Evolutionary conservation across 1,284 basidiomycete genomes (phyloP), one percentile per base, ranked within the genome.

Genomic region (Gymnopus androsaceus): DNA sequence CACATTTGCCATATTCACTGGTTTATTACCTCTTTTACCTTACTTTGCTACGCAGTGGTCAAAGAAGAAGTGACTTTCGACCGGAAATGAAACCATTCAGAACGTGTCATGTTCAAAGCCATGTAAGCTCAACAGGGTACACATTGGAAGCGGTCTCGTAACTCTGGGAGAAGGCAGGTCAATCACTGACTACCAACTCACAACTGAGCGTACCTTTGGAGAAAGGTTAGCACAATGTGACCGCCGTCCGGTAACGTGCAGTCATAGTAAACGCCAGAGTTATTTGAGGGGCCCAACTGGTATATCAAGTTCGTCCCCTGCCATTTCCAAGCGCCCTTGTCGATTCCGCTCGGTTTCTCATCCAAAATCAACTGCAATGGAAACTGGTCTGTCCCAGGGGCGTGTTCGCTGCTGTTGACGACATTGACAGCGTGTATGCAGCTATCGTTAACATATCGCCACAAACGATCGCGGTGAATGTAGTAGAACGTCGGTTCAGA

Each of bases 221-320:
- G 67, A 55, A 75, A 79, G 63, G 81, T 74, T 69, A 79, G 80
- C 23, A 85, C 66, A 14, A 76, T 79, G 55, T 68, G 64, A 3
- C 70, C 61, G 1, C 77, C 63, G 60, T 73, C 62, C 44, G 66
- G 56, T 63, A 69, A 61, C 47, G 69, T 63, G 63, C 84, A 85
- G 17, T 67, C 66, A 63, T 79, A 84, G 65, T 76, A 86, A n/a
- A 82, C 59, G 8, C 81, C 81, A 36, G 71, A 59, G 59, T 81
- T 81, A 30, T 72, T 71, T 57, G 65, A 68, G 19, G 67, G 57
- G 6, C 78, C 79, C 37, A 76, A 67, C 55, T 82, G 78, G 63
- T 81, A 84, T 56, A 75, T 73, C 30, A 85, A 70, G 74, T 77
- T 77, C n/a, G 80, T 80, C 17, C 80, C 80, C 59, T 74, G 68